Conservation (phyloP, 2,329 filamentous ascomycete genomes). For the Ophiostoma pallidulum region DNA sequence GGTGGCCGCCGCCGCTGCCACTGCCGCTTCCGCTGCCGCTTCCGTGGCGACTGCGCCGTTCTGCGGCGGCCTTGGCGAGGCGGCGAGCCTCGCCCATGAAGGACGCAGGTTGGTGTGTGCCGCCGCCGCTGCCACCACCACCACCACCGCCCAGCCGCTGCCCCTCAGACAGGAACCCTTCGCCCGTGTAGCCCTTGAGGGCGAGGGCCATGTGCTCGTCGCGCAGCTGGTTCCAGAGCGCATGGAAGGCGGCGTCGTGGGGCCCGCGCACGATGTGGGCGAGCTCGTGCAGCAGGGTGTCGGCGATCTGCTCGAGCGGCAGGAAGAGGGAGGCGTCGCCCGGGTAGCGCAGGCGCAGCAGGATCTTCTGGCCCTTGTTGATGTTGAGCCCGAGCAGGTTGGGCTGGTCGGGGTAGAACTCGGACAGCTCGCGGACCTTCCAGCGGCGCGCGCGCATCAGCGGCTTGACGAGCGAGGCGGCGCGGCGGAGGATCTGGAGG, state of each 20-base stretch:
- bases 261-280: conserved; percentile 79
- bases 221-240: conserved; percentile 79
- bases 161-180: conserved; percentile 74
- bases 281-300: conserved; percentile 92
- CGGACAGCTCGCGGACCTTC: conserved; percentile 68
- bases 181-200: conserved; percentile 79
- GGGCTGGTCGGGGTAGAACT: conserved; percentile 71
- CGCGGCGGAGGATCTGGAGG: conserved; percentile 58
- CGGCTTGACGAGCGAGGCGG: conserved; percentile 84
- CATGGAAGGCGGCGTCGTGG: conserved; percentile 74
- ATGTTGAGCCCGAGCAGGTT: conserved; percentile 74
- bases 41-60: conserved; percentile 42
- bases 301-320: conserved; percentile 67
- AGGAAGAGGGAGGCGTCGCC: conserved; percentile 68
- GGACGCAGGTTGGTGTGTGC: conserved; percentile 27
- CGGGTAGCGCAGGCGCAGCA: conserved; percentile 69
- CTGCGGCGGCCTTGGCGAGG: conserved; percentile 62
- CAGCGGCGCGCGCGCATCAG: conserved; percentile 84
- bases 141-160: conserved; percentile 56
- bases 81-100: conserved; percentile 64
- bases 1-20: conserved; percentile 55
- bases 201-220: conserved; percentile 72
- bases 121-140: conserved; percentile 3
- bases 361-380: conserved; percentile 68
- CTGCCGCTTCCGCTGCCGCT: conserved; percentile 48